A percentile compares a stretch with the other conserved stretches of the same genome.
These are phyloP conservation scores for Wickerhamiella alocasiicola DNA, from an alignment of 805 yeast genomes.

Conservation along the genomic window DNA sequence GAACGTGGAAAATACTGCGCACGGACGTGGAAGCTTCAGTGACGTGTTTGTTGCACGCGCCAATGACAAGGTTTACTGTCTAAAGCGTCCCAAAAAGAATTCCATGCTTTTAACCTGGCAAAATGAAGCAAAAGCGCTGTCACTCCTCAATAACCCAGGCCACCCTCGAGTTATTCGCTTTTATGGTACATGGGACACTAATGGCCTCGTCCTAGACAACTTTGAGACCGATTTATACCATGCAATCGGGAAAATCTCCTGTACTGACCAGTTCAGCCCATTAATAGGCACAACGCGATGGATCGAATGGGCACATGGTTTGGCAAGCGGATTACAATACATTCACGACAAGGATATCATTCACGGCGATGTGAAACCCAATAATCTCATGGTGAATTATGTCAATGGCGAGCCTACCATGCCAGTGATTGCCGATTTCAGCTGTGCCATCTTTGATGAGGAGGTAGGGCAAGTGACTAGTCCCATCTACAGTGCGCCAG, in stretches of 20 bases:
- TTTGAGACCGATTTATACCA: conserved; percentile 15
- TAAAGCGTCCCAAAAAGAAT: conserved; percentile 6
- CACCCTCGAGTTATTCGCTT: conserved; percentile 3
- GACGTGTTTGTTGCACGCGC: background rate
- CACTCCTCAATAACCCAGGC: conserved; percentile 1
- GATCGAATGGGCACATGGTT: conserved; percentile 22
- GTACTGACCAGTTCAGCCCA: conserved; percentile 16
- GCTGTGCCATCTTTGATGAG: conserved; percentile 22
- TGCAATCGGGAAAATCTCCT: conserved; percentile 6
- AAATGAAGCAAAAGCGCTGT: conserved; percentile 2
- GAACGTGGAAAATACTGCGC: background rate
- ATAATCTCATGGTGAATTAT: conserved; percentile 30
- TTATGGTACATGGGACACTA: background rate
- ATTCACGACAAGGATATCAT: conserved; percentile 25
- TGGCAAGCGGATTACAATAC: conserved; percentile 19
- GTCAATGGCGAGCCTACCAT: conserved; percentile 10
- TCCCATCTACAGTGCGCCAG: conserved; percentile 38
- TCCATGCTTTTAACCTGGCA: background rate
- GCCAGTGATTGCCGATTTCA: conserved; percentile 38
- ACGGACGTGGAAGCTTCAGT: conserved; percentile 8
- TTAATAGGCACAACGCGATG: conserved; percentile 20
- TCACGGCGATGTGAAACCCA: conserved; percentile 40
- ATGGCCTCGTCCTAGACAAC: conserved; percentile 16
- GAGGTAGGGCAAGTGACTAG: conserved; percentile 28
- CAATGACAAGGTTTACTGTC: background rate